A percentile compares a stretch with the other conserved stretches of the same genome.
phyloP scores from a whole-genome alignment of 345 rosid species.

The Litchi chinensis region DNA sequence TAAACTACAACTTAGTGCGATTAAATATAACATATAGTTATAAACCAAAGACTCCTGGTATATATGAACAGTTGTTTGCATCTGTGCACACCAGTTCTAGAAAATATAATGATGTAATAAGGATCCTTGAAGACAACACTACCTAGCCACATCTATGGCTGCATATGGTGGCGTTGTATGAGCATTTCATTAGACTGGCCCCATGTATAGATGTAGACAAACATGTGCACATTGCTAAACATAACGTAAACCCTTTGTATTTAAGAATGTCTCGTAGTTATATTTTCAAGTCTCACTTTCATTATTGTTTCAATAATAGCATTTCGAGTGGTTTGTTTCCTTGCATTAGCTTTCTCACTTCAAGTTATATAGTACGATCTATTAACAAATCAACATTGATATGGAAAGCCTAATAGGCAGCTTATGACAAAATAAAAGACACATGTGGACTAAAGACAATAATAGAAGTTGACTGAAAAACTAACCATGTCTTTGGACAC shows the following conservation, averaged over 20 bases:
- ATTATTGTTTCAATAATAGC: neutral
- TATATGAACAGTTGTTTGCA: too few species aligned
- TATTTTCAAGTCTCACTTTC: neutral
- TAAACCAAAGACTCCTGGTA: too few species aligned
- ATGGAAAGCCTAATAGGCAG: neutral
- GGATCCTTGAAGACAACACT: neutral
- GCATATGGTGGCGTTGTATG: neutral
- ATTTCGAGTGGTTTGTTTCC: neutral
- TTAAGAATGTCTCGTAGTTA: neutral
- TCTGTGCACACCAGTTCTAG: too few species aligned
- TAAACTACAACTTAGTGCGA: too few species aligned
- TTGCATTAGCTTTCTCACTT: neutral
- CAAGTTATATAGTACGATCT: too few species aligned
- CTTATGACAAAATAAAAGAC: neutral
- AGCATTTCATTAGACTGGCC: neutral
- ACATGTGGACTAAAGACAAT: neutral
- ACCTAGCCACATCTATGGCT: neutral
- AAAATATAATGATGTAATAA: too few species aligned
- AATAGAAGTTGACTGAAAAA: conserved; percentile 12
- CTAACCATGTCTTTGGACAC: conserved; percentile 73
- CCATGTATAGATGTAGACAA: neutral
- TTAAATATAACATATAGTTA: too few species aligned
- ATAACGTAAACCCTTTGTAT: neutral
- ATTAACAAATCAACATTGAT: neutral
- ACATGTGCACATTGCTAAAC: neutral